phyloP scores from a whole-genome alignment of 2,329 filamentous ascomycete genomes.

The Fusarium sp. region DNA sequence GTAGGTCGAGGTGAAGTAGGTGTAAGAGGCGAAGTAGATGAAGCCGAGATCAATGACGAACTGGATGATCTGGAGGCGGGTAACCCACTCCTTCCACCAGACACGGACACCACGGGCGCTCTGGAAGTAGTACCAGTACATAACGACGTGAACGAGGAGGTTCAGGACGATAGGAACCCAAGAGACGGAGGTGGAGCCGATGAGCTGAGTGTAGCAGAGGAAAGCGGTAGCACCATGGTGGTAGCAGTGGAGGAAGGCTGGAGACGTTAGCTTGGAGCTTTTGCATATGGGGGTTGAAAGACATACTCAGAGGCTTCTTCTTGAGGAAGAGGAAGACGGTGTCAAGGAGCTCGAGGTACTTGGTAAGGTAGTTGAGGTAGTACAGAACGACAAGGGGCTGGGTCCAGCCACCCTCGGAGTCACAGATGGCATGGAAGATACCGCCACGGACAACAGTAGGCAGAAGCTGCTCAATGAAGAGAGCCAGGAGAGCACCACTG shows the following conservation, averaged over 20 bases:
- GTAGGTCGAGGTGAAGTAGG: conserved; percentile 95
- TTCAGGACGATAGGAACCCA: conserved; percentile 96
- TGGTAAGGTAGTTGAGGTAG: conserved; percentile 98
- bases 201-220: conserved; percentile 96
- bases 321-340: conserved; percentile 98
- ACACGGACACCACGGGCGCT: conserved; percentile 93
- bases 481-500: conserved; percentile 80
- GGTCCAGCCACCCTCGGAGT: conserved; percentile 86
- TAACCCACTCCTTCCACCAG: conserved; percentile 99
- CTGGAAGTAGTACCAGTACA: conserved; percentile 99
- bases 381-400: conserved; percentile 93
- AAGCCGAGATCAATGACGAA: conserved; percentile 98
- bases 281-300: not conserved
- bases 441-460: conserved; percentile 84
- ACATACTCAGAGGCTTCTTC: conserved; percentile 90
- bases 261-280: conserved; percentile 45
- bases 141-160: conserved; percentile 93
- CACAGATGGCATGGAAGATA: conserved; percentile 90
- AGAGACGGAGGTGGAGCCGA: conserved; percentile 91
- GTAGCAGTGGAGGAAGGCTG: conserved; percentile 97
- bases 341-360: conserved; percentile 95
- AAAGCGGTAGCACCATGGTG: conserved; percentile 97
- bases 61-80: conserved; percentile 94
- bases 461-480: conserved; percentile 92
- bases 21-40: conserved; percentile 99